Evolutionary conservation across 441 rosid genomes (phyloP).

Genomic region (Breynia disticha): DNA sequence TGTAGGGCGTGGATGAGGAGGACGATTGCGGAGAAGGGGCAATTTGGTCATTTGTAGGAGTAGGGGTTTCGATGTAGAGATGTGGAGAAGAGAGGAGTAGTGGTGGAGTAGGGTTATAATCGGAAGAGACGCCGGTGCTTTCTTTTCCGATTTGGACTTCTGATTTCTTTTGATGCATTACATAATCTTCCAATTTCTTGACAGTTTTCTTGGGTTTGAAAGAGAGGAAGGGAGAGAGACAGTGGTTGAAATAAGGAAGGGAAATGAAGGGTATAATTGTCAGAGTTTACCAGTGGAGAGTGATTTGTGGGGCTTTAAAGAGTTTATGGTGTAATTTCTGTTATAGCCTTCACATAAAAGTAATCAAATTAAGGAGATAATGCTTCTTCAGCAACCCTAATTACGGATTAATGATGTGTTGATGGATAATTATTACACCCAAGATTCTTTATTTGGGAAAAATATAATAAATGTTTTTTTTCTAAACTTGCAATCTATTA

Average conservation of each 20-base stretch:
- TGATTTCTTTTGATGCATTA: conserved; percentile 98
- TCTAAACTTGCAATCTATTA: too few species aligned
- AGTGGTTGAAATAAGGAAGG: background rate
- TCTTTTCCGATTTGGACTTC: conserved; percentile 98
- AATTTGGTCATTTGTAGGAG: conserved; percentile 37
- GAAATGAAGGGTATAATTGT: background rate
- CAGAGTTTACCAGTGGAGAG: background rate
- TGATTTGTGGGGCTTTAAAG: conserved; percentile 1
- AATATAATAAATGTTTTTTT: too few species aligned
- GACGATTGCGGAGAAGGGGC: conserved; percentile 31
- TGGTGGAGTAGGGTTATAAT: conserved; percentile 40
- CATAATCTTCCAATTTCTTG: conserved; percentile 15
- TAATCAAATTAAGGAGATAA: too few species aligned
- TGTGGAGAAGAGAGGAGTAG: conserved; percentile 10
- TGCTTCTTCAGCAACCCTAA: too few species aligned
- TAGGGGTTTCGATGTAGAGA: conserved; percentile 7
- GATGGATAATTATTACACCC: too few species aligned
- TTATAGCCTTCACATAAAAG: too few species aligned
- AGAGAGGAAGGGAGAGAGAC: background rate
- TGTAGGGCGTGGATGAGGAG: conserved; percentile 44
- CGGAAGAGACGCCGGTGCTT: conserved; percentile 98
- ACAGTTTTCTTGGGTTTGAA: too few species aligned
- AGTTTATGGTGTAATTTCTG: background rate
- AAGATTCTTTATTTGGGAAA: too few species aligned
- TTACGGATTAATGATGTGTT: too few species aligned